Base-by-base conservation (phyloP, 495 filamentous ascomycete species). In the Hyaloscypha finlandica region DNA sequence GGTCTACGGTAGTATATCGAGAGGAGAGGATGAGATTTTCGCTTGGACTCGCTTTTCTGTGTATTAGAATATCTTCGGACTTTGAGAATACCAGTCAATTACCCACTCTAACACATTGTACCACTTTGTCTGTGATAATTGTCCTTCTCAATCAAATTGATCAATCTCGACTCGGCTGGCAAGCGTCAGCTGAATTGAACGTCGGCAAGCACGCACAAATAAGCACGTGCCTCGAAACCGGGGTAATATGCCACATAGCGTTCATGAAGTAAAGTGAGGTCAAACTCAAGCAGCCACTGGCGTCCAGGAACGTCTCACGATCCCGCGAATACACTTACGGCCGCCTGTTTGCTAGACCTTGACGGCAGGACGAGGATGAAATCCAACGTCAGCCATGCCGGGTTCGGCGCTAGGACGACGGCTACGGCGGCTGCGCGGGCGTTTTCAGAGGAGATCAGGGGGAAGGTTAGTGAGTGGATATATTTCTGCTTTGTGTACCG, bases 361-460 rank as follows among this genome's bases (percentile, higher is more conserved):
- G 35, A 48, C 42, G 6, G 25, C 25, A 25, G 16, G 42, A 19
- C 16, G 11, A 48, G 16, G 16, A 48, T 48, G 42, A 19, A 48
- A 11, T 48, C 42, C 42, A 48, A 48, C 42, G 42, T 48, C 42
- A 48, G 42, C 42, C 57, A 61, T 31, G 3, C 45, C 1, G 65
- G 51, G 32, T 70, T 67, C 48, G 68, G 65, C 3, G 42, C 55
- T 3, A 59, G 56, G 12, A 83, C 81, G 1, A 77, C 78, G 8
- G 81, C 75, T 1, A 74, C 78, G 5, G 74, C 79, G 60, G 84
- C 83, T 11, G 81, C 81, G 3, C 68, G 66, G 4, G 67, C 70
- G 0, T 85, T 84, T 67, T 74, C 74, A 0, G 72, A 76, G 16
- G 67, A 78, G 20, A 78, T 81, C 39, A 62, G 68, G 59, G 76